Percentiles rank a stretch among this genome's conserved stretches.
Evolutionary conservation across 148 eudicot genomes (phyloP).

Genomic region (Gaultheria prostrata): DNA sequence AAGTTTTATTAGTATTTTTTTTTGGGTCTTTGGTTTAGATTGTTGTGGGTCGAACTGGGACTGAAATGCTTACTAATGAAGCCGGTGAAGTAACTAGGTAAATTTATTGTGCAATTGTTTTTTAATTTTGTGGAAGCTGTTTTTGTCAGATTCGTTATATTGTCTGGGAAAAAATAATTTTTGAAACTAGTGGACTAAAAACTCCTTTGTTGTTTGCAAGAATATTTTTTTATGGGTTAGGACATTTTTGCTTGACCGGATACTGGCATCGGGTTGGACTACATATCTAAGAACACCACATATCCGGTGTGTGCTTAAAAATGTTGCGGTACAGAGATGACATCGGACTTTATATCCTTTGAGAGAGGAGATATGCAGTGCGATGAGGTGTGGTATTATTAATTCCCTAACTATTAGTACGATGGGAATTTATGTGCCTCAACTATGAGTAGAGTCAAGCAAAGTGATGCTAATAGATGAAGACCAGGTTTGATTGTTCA

Average conservation of each 20-base stretch:
- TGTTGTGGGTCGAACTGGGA: conserved; percentile 88
- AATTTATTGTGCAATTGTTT: neutral
- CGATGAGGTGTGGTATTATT: neutral
- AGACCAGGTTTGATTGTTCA: neutral
- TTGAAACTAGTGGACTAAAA: neutral
- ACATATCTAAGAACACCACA: neutral
- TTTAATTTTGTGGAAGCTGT: neutral
- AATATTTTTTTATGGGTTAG: neutral
- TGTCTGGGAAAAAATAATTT: neutral
- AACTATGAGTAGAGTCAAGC: neutral
- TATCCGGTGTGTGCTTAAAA: neutral
- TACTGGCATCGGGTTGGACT: neutral
- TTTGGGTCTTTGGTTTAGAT: conserved; percentile 45
- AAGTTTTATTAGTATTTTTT: neutral
- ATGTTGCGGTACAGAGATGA: neutral
- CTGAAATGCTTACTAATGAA: conserved; percentile 92
- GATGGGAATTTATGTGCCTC: neutral
- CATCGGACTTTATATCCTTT: neutral
- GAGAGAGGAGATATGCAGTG: neutral
- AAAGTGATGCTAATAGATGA: neutral
- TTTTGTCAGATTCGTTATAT: neutral
- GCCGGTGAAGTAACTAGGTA: conserved; percentile 99
- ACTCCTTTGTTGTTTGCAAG: neutral
- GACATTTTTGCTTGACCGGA: neutral
- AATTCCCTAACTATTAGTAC: neutral